Conservation (phyloP, 2,329 filamentous ascomycete genomes). For the Beauveria australis region DNA sequence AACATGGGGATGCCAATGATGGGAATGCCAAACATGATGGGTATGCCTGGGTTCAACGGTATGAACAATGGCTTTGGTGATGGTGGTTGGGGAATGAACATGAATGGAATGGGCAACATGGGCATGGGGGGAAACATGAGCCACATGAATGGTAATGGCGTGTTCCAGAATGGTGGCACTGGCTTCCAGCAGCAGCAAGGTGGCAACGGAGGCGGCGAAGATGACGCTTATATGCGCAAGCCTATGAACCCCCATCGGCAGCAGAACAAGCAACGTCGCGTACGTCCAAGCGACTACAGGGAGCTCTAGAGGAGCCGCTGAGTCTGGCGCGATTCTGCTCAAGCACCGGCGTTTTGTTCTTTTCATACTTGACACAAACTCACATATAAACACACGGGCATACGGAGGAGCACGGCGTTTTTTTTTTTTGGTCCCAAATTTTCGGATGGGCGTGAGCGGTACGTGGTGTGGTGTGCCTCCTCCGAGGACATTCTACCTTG, state of each 20-base stretch:
- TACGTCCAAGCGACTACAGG: constrained; percentile 83
- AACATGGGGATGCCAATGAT: constrained; percentile 27
- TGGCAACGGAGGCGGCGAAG: constrained; percentile 52
- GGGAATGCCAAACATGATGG: constrained; percentile 14
- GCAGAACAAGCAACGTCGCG: constrained; percentile 69
- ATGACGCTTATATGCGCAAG: constrained; percentile 90
- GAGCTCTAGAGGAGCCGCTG: constrained; percentile 45
- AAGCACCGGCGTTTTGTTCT: constrained; percentile 1
- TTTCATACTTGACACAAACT: neutral
- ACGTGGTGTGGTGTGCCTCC: neutral
- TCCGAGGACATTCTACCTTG: neutral
- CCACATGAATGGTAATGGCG: constrained; percentile 18
- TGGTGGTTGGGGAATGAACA: constrained; percentile 12
- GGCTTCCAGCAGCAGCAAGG: constrained; percentile 13
- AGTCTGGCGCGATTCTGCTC: neutral
- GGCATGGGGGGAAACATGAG: constrained; percentile 22
- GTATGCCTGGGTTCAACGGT: constrained; percentile 17
- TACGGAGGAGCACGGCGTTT: constrained; percentile 5
- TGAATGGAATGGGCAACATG: constrained; percentile 14
- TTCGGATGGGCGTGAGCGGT: neutral
- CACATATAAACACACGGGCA: neutral
- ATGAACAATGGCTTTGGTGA: constrained; percentile 14
- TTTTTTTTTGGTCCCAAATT: neutral
- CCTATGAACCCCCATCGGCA: constrained; percentile 92
- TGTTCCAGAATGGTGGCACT: constrained; percentile 19